Percentiles rank a stretch among this genome's conserved stretches.
Conservation (phyloP, 169 alveolate species). For the Plasmodium vivax region DNA sequence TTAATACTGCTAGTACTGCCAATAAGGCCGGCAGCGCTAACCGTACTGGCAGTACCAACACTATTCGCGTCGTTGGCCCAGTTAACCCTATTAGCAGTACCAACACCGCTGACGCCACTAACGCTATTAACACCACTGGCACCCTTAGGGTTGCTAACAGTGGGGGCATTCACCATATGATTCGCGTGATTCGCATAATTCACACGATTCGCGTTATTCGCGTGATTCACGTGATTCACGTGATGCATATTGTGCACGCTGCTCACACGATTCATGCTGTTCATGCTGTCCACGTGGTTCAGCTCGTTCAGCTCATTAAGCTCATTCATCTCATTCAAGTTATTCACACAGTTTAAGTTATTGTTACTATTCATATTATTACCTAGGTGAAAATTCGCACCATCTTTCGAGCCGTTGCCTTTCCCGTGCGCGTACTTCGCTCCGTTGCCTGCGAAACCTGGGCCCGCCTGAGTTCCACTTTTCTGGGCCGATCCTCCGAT, state of each 20-base stretch:
- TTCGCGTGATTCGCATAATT: no score
- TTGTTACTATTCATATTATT: conserved; percentile 44
- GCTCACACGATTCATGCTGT: neutral
- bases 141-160: neutral
- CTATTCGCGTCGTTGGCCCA: neutral
- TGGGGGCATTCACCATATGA: neutral
- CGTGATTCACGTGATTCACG: no score
- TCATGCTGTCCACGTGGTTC: neutral
- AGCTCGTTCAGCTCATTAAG: neutral
- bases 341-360: neutral
- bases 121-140: conserved; percentile 23
- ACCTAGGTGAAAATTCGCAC: conserved; percentile 64
- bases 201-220: no score
- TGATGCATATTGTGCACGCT: no score
- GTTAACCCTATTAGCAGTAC: conserved; percentile 17
- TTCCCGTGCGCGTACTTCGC: conserved; percentile 34
- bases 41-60: neutral
- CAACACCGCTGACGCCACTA: conserved; percentile 2
- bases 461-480: neutral
- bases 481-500: conserved; percentile 5
- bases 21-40: neutral
- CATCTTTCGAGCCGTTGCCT: conserved; percentile 42
- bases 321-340: neutral
- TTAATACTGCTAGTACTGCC: neutral
- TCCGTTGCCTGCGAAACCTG: neutral